These are phyloP conservation scores for Macrocybe sp. DNA, from an alignment of 1,284 basidiomycete genomes.

Conservation along the genomic window DNA sequence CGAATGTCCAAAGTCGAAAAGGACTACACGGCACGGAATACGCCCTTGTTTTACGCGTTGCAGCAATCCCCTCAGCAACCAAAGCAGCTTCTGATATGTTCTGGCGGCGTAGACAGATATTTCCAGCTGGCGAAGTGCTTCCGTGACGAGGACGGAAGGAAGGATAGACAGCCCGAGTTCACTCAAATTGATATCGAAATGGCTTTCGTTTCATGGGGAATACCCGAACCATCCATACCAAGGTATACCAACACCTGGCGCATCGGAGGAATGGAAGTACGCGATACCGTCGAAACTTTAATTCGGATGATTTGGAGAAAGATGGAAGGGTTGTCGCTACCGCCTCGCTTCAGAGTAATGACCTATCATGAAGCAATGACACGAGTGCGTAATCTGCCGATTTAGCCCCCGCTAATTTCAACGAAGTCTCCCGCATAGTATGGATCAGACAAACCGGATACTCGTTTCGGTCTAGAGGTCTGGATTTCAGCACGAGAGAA, in stretches of 20 bases:
- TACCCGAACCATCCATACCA: slow-evolving; percentile 15
- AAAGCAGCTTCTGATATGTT: slow-evolving; percentile 90
- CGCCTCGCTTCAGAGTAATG: slow-evolving; percentile 68
- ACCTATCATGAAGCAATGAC: slow-evolving; percentile 85
- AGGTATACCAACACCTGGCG: slow-evolving; percentile 52
- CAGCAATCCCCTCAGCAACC: slow-evolving; percentile 96
- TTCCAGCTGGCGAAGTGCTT: slow-evolving; percentile 94
- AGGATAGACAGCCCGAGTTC: slow-evolving; percentile 95
- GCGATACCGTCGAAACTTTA: slow-evolving; percentile 69
- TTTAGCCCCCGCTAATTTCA: slow-evolving; percentile 6
- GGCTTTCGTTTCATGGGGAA: slow-evolving; percentile 86
- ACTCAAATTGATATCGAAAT: slow-evolving; percentile 97
- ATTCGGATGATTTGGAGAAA: slow-evolving; percentile 73
- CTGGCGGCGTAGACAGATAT: slow-evolving; percentile 86
- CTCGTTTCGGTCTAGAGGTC: slow-evolving; percentile 82
- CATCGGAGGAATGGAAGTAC: slow-evolving; percentile 80
- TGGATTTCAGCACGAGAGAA: not conserved
- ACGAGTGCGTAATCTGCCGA: slow-evolving; percentile 45
- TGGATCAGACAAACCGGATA: slow-evolving; percentile 95
- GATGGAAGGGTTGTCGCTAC: slow-evolving; percentile 54
- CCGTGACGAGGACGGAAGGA: slow-evolving; percentile 91
- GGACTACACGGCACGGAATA: slow-evolving; percentile 7
- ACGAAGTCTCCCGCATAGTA: slow-evolving; percentile 44
- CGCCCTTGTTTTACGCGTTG: slow-evolving; percentile 82
- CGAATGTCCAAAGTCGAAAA: slow-evolving; percentile 37